A percentile compares a stretch with the other conserved stretches of the same genome.
Conservation (phyloP, 2,329 filamentous ascomycete genomes). For the Diplodia seriata region DNA sequence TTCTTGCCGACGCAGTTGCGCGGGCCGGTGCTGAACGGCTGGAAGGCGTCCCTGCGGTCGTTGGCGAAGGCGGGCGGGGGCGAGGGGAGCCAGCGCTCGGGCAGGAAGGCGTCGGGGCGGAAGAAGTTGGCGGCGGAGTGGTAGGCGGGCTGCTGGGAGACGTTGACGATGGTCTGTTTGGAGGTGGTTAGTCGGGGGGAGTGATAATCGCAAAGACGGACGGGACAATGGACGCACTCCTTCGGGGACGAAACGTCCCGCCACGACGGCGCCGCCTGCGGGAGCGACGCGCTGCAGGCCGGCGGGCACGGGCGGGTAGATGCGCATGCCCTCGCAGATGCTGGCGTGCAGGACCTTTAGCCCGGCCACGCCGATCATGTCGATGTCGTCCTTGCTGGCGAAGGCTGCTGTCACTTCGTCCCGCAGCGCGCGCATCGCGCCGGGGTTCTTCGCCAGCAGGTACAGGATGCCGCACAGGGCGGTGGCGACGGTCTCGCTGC, state of each 20-base stretch:
- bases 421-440: slow-evolving; percentile 39
- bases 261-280: slow-evolving; percentile 44
- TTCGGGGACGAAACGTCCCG: slow-evolving; percentile 35
- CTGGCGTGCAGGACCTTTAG: slow-evolving; percentile 50
- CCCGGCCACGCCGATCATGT: slow-evolving; percentile 40
- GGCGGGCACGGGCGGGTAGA: slow-evolving; percentile 51
- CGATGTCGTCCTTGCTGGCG: slow-evolving; percentile 43
- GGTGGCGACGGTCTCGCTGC: slow-evolving; percentile 56
- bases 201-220: not conserved
- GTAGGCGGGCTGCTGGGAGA: slow-evolving; percentile 32
- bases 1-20: slow-evolving; percentile 50
- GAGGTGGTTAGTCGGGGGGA: too few relatives aligned
- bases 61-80: slow-evolving; percentile 38
- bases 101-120: slow-evolving; percentile 47
- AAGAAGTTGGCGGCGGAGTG: slow-evolving; percentile 43
- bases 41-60: slow-evolving; percentile 46
- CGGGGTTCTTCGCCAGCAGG: slow-evolving; percentile 40
- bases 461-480: slow-evolving; percentile 49
- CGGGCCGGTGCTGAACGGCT: slow-evolving; percentile 54
- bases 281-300: slow-evolving; percentile 46
- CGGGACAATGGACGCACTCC: not conserved
- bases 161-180: slow-evolving; percentile 28
- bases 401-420: slow-evolving; percentile 43
- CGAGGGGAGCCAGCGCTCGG: slow-evolving; percentile 51
- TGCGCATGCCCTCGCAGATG: slow-evolving; percentile 51